These are phyloP conservation scores for Globisporangium megalacanthum DNA, from an alignment of 352 stramenopile genomes.

Conservation along the genomic window DNA sequence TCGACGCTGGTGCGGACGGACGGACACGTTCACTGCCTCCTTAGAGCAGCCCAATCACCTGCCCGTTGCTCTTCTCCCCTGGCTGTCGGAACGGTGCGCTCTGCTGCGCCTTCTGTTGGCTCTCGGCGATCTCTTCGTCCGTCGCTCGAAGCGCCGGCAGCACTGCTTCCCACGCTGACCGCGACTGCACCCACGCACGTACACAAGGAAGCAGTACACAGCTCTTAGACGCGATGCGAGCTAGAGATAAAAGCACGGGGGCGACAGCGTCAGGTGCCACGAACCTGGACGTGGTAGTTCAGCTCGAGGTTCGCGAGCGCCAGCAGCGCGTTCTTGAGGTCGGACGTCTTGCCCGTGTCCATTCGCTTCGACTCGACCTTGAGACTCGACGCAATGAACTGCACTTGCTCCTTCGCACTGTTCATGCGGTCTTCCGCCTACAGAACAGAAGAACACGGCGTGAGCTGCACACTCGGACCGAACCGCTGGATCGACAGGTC, in stretches of 20 bases:
- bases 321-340: conserved; percentile 75
- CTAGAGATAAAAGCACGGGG: not conserved
- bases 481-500: too few relatives aligned
- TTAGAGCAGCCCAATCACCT: conserved; percentile 73
- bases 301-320: conserved; percentile 72
- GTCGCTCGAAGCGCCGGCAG: conserved; percentile 57
- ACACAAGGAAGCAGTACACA: not conserved
- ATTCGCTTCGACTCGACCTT: conserved; percentile 83
- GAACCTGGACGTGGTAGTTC: conserved; percentile 77
- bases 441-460: not conserved
- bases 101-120: conserved; percentile 35
- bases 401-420: conserved; percentile 77
- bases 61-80: conserved; percentile 55
- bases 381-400: conserved; percentile 83
- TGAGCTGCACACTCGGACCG: not conserved
- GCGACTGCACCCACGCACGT: conserved; percentile 30
- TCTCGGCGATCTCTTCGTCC: conserved; percentile 52
- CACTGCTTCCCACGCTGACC: conserved; percentile 66
- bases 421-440: conserved; percentile 87
- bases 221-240: not conserved
- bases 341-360: conserved; percentile 71
- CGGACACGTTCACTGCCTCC: not conserved
- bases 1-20: not conserved
- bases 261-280: not conserved
- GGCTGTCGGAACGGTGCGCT: conserved; percentile 62